Conservation (phyloP, 176 grass and related monocot genomes). For the Aechmea fasciata region DNA sequence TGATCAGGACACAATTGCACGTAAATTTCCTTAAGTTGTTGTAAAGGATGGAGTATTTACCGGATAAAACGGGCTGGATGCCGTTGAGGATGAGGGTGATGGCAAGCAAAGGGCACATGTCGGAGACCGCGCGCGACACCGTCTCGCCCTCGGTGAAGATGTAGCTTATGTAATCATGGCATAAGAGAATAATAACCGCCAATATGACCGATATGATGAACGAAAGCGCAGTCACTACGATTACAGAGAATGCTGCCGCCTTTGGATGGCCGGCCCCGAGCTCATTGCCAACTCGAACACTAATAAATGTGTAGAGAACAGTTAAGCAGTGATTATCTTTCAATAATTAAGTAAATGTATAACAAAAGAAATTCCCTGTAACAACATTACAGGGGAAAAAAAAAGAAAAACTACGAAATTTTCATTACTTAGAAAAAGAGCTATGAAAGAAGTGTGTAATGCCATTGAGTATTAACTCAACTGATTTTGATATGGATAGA, state of each 20-base stretch:
- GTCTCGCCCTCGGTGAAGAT: constrained; percentile 60
- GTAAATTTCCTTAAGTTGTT: background rate
- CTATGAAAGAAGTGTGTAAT: too few species aligned
- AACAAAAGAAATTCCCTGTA: too few species aligned
- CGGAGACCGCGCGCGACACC: constrained; percentile 45
- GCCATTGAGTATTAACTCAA: too few species aligned
- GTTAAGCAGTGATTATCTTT: too few species aligned
- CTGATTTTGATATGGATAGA: too few species aligned
- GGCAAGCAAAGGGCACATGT: constrained; percentile 59
- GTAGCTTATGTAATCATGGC: constrained; percentile 65
- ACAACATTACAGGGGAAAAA: too few species aligned
- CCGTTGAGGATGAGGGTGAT: constrained; percentile 51
- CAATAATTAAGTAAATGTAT: too few species aligned
- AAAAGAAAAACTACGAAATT: too few species aligned
- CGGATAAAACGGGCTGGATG: constrained; percentile 71
- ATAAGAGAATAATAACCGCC: constrained; percentile 31
- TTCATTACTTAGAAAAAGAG: too few species aligned
- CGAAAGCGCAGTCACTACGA: constrained; percentile 40
- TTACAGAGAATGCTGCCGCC: constrained; percentile 53
- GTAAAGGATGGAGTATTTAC: constrained; percentile 17
- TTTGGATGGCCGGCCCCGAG: constrained; percentile 68
- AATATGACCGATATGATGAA: constrained; percentile 19
- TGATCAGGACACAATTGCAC: too few species aligned
- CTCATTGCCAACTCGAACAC: constrained; percentile 78
- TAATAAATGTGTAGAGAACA: constrained; percentile 9